Evolutionary conservation across 139 green algal species (phyloP), one percentile per base, ranked within the genome.

Genomic region (Chlamydomonas sphaeroides): DNA sequence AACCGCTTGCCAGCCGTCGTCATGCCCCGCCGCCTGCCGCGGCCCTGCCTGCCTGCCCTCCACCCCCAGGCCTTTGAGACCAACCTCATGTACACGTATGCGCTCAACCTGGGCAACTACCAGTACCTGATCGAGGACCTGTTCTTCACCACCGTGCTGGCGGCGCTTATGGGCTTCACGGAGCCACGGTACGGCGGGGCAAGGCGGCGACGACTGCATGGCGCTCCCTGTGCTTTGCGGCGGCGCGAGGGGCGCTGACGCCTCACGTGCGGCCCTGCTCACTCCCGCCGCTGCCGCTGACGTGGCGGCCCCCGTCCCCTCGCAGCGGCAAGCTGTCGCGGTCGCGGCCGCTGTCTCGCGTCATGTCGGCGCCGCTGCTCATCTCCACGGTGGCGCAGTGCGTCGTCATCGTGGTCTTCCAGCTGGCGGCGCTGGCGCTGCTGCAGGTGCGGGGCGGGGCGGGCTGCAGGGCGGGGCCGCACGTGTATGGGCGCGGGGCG

Each of bases 111-210:
- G 41, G 92, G 91, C 53, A 92, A 93, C 90, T 93, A 91, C 71
- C 89, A 94, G 88, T 26, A 90, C 83, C 86, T 94, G 2, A 93
- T 93, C 10, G 80, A 91, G 82, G 86, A 95, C 84, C 82, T 95
- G 38, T 91, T 95, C 79, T 93, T 90, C 88, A 94, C 90, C 71
- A 95, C 92, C 1, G 83, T 93, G 21, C 83, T 94, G 66, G 91
- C 92, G 14, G 87, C 84, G 14, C 77, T 92, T 41, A 95, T 95
- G 92, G 91, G 92, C 45, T 92, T 91, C 88, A 95, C 92, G 3
- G 57, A 73, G 68, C 92, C 92, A 23, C 65, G 84, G 76, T 84
- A 67, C 45, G 45, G 45, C 45, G 14, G 45, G 45, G 45, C 11
- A 53, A 14, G 45, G 45, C 11, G 45, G 45, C 11, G 11, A 53